These are phyloP conservation scores for Thraustochytrium aureum DNA, from an alignment of 352 stramenopile genomes.

Conservation along the genomic window DNA sequence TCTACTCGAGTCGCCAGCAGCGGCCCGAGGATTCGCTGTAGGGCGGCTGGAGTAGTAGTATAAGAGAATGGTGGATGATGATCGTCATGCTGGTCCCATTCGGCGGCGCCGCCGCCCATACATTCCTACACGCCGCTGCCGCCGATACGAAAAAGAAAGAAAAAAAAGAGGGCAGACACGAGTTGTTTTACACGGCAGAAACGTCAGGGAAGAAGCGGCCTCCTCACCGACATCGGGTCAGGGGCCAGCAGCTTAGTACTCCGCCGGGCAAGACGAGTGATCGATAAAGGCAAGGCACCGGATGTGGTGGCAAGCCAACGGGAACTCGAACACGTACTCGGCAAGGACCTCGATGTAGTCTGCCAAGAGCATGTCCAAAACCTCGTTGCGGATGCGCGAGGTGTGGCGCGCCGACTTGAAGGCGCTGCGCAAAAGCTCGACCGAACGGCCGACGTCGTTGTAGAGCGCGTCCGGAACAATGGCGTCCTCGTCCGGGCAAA, in stretches of 20 bases:
- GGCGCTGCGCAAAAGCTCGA: background rate
- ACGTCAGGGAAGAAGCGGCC: too few species aligned
- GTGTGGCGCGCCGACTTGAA: conserved; percentile 19
- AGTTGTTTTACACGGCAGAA: too few species aligned
- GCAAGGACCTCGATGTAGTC: conserved; percentile 22
- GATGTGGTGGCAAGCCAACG: background rate
- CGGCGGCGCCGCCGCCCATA: too few species aligned
- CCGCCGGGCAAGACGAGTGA: background rate
- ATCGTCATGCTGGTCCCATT: too few species aligned
- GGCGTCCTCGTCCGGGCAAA: background rate
- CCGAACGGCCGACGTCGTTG: background rate
- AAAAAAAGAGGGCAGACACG: too few species aligned
- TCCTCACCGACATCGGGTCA: too few species aligned
- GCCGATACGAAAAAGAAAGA: too few species aligned
- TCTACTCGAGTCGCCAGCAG: too few species aligned
- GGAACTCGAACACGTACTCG: conserved; percentile 12
- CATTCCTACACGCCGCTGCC: too few species aligned
- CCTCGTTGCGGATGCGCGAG: background rate
- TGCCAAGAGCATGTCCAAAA: conserved; percentile 12
- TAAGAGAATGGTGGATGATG: too few species aligned
- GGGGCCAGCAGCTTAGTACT: conserved; percentile 9
- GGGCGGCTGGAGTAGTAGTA: too few species aligned
- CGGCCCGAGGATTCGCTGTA: too few species aligned
- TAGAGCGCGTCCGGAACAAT: background rate
- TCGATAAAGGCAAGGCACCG: conserved; percentile 9